Conservation (phyloP, 352 stramenopile species). For the Phytopythium litorale region DNA sequence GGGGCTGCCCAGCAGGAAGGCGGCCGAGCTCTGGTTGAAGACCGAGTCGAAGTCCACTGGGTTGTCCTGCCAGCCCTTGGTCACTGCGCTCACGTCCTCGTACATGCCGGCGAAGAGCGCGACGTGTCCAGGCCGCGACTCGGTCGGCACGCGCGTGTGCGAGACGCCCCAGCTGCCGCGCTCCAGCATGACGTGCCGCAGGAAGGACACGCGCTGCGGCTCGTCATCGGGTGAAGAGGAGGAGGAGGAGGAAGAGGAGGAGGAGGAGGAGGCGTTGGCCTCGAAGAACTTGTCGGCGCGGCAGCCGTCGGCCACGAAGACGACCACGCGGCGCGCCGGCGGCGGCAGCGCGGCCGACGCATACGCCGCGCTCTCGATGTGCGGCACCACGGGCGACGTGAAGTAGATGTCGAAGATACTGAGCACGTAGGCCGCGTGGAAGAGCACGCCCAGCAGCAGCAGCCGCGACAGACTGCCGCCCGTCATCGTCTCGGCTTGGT, state of each 20-base stretch:
- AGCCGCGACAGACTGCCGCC: slow-evolving; percentile 24
- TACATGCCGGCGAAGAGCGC: slow-evolving; percentile 88
- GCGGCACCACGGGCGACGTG: slow-evolving; percentile 71
- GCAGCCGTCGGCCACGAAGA: slow-evolving; percentile 85
- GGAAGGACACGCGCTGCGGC: slow-evolving; percentile 47
- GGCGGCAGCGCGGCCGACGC: slow-evolving; percentile 18
- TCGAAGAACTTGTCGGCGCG: slow-evolving; percentile 85
- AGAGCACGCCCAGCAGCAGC: slow-evolving; percentile 67
- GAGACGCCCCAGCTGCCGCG: slow-evolving; percentile 77
- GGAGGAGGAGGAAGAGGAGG: too few species aligned
- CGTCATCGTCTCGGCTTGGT: background rate
- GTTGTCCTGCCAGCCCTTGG: slow-evolving; percentile 85
- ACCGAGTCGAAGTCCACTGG: slow-evolving; percentile 86
- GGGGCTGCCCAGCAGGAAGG: slow-evolving; percentile 77
- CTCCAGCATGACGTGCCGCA: slow-evolving; percentile 50
- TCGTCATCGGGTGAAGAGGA: slow-evolving; percentile 7
- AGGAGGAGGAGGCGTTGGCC: slow-evolving; percentile 18
- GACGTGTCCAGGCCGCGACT: slow-evolving; percentile 78
- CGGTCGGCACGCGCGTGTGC: slow-evolving; percentile 83
- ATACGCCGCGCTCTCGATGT: slow-evolving; percentile 52
- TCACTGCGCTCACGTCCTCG: slow-evolving; percentile 85
- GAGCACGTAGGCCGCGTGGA: slow-evolving; percentile 83
- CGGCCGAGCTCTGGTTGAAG: slow-evolving; percentile 69
- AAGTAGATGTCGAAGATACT: slow-evolving; percentile 93
- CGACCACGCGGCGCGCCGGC: slow-evolving; percentile 60